Base-by-base conservation (phyloP, 257 asterid species). In the Thymus mandschuricus region DNA sequence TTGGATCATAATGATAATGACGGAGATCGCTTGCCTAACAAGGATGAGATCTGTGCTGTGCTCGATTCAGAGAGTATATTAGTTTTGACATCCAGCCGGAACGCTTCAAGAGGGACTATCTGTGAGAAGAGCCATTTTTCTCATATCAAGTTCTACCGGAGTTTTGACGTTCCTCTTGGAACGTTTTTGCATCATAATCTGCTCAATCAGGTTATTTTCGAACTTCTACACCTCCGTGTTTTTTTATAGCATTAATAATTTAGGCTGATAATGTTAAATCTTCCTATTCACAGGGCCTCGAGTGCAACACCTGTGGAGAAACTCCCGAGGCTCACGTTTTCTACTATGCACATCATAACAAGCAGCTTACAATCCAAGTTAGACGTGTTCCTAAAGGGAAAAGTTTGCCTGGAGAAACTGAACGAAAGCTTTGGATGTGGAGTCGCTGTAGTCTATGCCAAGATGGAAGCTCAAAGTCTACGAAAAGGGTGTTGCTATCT, bases 371-470 rank as follows among this genome's bases (percentile, higher is more conserved):
- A 2, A 85, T 94, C 75, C 96, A 83, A 89, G 92, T 94, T 75
- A 80, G 78, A 69, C 86, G 68, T 57, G 92, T 91, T 60, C 92
- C 91, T 33, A 60, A 59, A 21, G 80, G 60, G 21, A 84, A 83
- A 70, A 60, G 79, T 72, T 76, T 94, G 68, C 92, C 96, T 5
- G 97, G 98, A 52, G 95, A 85, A 83, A 75, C 78, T 43, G 96
- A 89, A 64, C 89, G 96, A 71, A 89, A 91, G 88, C 92, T 94
- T 76, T 94, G 98, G 98, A 94, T 94, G 98, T 94, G 98, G 98
- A 89, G 98, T 73, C 96, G 96, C n/a, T 94, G 97, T 71, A 88
- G 91, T 55, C 83, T 77, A 66, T 89, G 96, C 79, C 77, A 73
- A 48, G 83, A 73, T 45, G 87, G 84, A 61, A 76, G 73, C 81